Base-by-base conservation (phyloP, 306 rosid genomes). In the Fragaria nilgerrensis region DNA sequence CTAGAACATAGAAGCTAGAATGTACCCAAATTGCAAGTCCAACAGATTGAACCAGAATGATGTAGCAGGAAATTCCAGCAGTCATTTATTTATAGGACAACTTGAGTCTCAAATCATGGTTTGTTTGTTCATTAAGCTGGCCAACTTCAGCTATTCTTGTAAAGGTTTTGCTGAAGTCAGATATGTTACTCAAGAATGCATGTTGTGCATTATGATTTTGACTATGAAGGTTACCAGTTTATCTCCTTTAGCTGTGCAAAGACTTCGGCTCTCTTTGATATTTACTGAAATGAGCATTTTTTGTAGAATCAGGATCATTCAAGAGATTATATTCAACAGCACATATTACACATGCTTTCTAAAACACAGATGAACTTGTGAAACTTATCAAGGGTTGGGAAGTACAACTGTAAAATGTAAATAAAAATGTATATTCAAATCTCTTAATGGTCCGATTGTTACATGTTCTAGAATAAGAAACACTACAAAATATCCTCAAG, bases 1-100 rank as follows among this genome's bases (percentile, higher is more conserved):
- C 81, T 17, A 86, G 81, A 75, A 41, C 23, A 45, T 85, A 83
- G 76, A 58, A 49, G 5, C 16, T 0, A 44, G 34, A 62, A 2
- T 15, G 67, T 41, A 53, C 39, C 52, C 17, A 17, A 16, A 58
- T 9, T 73, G n/a, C 36, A 50, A 73, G 16, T 58, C 19, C 63
- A 71, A 50, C 29, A 50, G 2, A 7, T 27, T 49, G 19, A 29
- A 39, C 32, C 7, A 71, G 32, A 48, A 48, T 19, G 7, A 29
- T 29, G 45, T 71, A 29, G 17, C 15, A 23, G 56, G 56, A 69
- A 44, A 43, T 69, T 14, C 39, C 36, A 45, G 52, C 14, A 68
- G 5, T 41, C 52, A 41, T 43, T n/a, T 65, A 64, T 64, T n/a
- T 9, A 5, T 4, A 27, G 14, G 17, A n/a, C 36, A 36, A 13